Percentiles rank a stretch among this genome's conserved stretches.
phyloP scores from a whole-genome alignment of 2,329 filamentous ascomycete species.

The Pezicula radicicola region DNA sequence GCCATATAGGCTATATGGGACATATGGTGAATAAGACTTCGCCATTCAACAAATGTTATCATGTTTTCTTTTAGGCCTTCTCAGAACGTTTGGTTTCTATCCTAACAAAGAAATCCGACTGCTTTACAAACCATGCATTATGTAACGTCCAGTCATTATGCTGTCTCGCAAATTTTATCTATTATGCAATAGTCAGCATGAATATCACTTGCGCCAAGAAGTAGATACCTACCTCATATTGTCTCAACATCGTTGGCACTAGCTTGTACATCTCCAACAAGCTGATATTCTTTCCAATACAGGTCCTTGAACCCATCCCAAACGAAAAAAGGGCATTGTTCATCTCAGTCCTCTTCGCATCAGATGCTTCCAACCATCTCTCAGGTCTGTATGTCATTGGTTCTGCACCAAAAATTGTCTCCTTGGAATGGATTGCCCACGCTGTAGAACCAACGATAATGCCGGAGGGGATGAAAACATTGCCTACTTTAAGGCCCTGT shows the following conservation, averaged over 20 bases:
- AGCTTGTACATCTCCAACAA: constrained; percentile 59
- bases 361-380: constrained; percentile 36
- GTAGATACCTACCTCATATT: neutral
- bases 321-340: constrained; percentile 2
- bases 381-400: constrained; percentile 44
- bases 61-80: too few relatives aligned
- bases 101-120: neutral
- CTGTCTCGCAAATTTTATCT: neutral
- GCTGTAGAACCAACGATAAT: constrained; percentile 15
- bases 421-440: constrained; percentile 30
- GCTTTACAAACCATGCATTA: neutral
- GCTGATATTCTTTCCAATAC: constrained; percentile 50
- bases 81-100: neutral
- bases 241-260: constrained; percentile 52
- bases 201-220: too few relatives aligned
- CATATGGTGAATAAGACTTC: too few relatives aligned
- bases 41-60: too few relatives aligned
- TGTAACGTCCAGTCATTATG: neutral
- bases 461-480: constrained; percentile 10
- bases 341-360: neutral
- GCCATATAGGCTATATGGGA: too few relatives aligned
- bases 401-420: constrained; percentile 44
- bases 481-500: constrained; percentile 23
- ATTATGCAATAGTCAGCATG: too few relatives aligned
- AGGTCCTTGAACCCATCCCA: constrained; percentile 2